Percentiles rank a stretch among this genome's conserved stretches.
These are phyloP conservation scores for Eimeria sp. DNA, from an alignment of 169 alveolate species.

Conservation along the genomic window DNA sequence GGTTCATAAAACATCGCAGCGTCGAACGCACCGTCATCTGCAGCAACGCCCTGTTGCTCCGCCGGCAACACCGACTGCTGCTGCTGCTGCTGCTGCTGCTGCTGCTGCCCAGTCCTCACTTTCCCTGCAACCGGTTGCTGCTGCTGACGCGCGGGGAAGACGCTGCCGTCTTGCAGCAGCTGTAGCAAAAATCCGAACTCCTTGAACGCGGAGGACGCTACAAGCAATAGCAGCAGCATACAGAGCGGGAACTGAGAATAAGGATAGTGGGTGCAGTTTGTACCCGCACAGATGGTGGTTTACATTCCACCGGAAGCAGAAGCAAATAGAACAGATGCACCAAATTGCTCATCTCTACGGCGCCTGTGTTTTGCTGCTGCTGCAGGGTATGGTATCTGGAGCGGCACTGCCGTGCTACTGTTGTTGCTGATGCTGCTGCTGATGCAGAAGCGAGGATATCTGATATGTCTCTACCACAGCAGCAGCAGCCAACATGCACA, in stretches of 20 bases:
- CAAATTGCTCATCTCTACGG: too few relatives aligned
- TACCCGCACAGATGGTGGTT: too few relatives aligned
- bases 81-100: not conserved
- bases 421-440: not conserved
- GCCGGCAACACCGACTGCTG: not conserved
- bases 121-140: conserved; percentile 9
- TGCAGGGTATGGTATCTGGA: too few relatives aligned
- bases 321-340: too few relatives aligned
- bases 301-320: too few relatives aligned
- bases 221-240: not conserved
- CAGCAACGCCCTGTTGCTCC: not conserved
- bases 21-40: not conserved
- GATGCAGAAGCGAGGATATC: too few relatives aligned
- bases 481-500: not conserved
- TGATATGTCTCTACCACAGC: too few relatives aligned
- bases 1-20: not conserved
- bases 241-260: not conserved
- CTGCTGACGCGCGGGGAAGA: conserved; percentile 26
- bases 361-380: too few relatives aligned
- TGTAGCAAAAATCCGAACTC: conserved; percentile 3
- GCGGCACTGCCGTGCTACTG: too few relatives aligned
- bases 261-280: too few relatives aligned
- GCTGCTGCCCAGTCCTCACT: not conserved
- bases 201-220: conserved; percentile 62
- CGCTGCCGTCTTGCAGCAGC: conserved; percentile 52